Evolutionary conservation across 139 green algal genomes (phyloP).

Genomic region (Chlorella ohadii): DNA sequence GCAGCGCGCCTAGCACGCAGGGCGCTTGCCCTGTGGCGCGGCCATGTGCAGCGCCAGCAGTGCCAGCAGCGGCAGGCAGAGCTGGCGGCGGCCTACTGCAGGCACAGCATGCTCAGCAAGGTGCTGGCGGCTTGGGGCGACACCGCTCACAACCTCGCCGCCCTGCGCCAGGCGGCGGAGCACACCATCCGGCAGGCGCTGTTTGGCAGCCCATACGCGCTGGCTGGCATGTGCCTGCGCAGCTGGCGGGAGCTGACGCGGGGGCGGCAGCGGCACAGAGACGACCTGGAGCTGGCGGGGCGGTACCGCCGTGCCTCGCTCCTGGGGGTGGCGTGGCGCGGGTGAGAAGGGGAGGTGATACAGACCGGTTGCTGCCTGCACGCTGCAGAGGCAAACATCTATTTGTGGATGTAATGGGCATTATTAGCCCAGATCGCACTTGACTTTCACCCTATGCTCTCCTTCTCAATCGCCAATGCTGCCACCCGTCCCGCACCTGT

Average conservation of each 20-base stretch:
- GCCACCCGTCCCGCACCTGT: background rate
- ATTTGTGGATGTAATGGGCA: too few species aligned
- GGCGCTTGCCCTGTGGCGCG: background rate
- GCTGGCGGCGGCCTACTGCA: background rate
- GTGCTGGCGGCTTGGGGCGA: background rate
- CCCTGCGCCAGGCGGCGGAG: background rate
- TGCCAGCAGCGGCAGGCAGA: background rate
- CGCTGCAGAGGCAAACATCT: too few species aligned
- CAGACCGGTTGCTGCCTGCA: too few species aligned
- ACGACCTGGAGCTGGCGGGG: background rate
- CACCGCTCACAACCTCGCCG: background rate
- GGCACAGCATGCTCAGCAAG: background rate
- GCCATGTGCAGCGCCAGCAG: background rate
- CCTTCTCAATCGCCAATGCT: background rate
- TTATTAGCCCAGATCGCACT: too few species aligned
- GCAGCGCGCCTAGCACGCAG: background rate
- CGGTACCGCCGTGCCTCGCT: background rate
- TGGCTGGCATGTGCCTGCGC: slow-evolving; percentile 24
- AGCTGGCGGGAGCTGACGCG: background rate
- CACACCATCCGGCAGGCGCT: slow-evolving; percentile 4
- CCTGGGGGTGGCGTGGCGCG: background rate
- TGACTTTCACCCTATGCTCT: too few species aligned
- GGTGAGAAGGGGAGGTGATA: too few species aligned
- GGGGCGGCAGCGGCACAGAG: background rate
- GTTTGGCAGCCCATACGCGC: background rate